Conservation (phyloP, 331 rosid species). For the Acacia pycnantha region DNA sequence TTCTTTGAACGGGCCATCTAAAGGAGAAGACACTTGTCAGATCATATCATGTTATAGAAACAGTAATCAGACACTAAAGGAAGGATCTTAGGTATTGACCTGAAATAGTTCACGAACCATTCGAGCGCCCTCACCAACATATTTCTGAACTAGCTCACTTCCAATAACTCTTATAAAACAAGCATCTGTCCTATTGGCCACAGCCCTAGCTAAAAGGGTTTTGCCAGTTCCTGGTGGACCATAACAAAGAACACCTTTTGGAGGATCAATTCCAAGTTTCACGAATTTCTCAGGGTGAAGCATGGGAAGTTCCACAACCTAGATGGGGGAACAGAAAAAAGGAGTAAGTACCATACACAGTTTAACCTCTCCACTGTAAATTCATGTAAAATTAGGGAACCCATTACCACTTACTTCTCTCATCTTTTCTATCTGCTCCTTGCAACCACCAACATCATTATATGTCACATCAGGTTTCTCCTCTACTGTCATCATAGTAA, state of each 20-base stretch:
- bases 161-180: conserved; percentile 94
- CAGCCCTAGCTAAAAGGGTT: conserved; percentile 88
- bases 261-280: conserved; percentile 94
- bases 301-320: conserved; percentile 96
- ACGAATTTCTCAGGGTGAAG: conserved; percentile 92
- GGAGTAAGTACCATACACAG: conserved; percentile 16
- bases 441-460: conserved; percentile 90
- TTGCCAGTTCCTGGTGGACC: conserved; percentile 97
- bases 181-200: conserved; percentile 91
- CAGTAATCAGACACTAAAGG: background rate
- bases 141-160: conserved; percentile 91
- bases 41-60: background rate
- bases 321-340: background rate
- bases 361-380: background rate
- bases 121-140: conserved; percentile 93
- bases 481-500: conserved; percentile 89
- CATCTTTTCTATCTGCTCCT: conserved; percentile 92
- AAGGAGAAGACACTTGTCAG: conserved; percentile 16
- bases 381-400: conserved; percentile 15
- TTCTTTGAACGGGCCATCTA: conserved; percentile 95
- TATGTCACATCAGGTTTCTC: conserved; percentile 92
- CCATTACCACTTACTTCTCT: conserved; percentile 54
- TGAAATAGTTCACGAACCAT: conserved; percentile 94
- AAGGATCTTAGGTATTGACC: conserved; percentile 43
- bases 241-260: conserved; percentile 90